phyloP scores from a whole-genome alignment of 2,329 filamentous ascomycete species.

The Verticillium longisporum region DNA sequence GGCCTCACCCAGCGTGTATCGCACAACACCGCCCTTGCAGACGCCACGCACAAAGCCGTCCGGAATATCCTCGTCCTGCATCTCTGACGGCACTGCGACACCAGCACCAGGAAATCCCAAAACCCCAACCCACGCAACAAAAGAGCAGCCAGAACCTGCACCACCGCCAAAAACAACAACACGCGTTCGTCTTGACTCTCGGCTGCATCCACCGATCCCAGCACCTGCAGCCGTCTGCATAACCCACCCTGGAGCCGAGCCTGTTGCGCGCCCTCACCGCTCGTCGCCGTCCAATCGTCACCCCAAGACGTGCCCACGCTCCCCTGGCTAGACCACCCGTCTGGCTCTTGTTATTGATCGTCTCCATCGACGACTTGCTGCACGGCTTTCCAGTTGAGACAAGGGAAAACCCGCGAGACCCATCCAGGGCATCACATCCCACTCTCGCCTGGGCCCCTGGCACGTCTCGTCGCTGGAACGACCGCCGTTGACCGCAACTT shows the following conservation, averaged over 20 bases:
- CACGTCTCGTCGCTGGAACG: neutral
- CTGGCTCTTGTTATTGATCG: neutral
- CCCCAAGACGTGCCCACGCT: neutral
- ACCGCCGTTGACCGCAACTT: neutral
- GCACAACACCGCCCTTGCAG: neutral
- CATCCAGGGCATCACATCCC: neutral
- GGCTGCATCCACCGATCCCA: neutral
- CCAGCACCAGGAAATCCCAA: neutral
- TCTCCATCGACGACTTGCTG: neutral
- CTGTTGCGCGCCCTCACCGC: neutral
- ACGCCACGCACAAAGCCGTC: neutral
- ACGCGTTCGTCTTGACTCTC: neutral
- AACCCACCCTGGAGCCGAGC: neutral
- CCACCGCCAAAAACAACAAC: neutral
- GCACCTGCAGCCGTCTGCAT: neutral
- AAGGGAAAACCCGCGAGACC: neutral
- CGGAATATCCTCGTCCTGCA: neutral
- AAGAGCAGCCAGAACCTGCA: neutral
- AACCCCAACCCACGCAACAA: neutral
- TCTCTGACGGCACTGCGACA: neutral
- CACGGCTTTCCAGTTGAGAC: neutral
- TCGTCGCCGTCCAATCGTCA: neutral
- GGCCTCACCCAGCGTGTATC: neutral
- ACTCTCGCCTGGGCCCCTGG: neutral
- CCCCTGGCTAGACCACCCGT: neutral